phyloP scores from a whole-genome alignment of 768 basidiomycete genomes.

The Tubosaeta sp. region DNA sequence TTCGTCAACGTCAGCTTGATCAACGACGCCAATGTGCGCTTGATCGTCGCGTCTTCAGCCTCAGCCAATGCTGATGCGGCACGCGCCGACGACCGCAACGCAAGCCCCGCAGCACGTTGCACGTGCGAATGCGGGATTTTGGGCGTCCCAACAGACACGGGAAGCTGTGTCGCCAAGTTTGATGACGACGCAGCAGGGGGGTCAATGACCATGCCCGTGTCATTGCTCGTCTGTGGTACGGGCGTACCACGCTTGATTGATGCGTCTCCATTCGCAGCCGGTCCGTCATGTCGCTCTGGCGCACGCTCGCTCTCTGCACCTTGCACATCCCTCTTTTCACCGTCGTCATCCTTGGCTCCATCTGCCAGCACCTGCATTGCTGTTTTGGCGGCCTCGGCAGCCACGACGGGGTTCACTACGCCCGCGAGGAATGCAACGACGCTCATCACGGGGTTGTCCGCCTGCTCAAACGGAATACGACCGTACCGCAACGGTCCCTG shows the following conservation, averaged over 20 bases:
- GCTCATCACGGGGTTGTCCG: constrained; percentile 98
- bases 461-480: constrained; percentile 85
- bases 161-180: not conserved
- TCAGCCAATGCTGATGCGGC: constrained; percentile 78
- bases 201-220: constrained; percentile 44
- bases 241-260: constrained; percentile 15
- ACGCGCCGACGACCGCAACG: constrained; percentile 84
- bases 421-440: constrained; percentile 97
- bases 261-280: constrained; percentile 12
- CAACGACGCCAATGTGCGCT: constrained; percentile 71
- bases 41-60: constrained; percentile 80
- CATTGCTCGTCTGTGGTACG: constrained; percentile 9
- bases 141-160: constrained; percentile 1
- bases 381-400: constrained; percentile 89
- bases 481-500: constrained; percentile 74
- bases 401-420: constrained; percentile 85
- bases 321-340: constrained; percentile 26
- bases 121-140: constrained; percentile 69
- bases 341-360: constrained; percentile 40
- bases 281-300: constrained; percentile 31
- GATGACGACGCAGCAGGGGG: constrained; percentile 20
- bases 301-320: constrained; percentile 40
- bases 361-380: constrained; percentile 80
- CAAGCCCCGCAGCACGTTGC: constrained; percentile 78
- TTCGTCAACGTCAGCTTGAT: constrained; percentile 84